A percentile compares a stretch with the other conserved stretches of the same genome.
Conservation (phyloP, 2,329 filamentous ascomycete genomes). For the Sclerotinia trifoliorum region DNA sequence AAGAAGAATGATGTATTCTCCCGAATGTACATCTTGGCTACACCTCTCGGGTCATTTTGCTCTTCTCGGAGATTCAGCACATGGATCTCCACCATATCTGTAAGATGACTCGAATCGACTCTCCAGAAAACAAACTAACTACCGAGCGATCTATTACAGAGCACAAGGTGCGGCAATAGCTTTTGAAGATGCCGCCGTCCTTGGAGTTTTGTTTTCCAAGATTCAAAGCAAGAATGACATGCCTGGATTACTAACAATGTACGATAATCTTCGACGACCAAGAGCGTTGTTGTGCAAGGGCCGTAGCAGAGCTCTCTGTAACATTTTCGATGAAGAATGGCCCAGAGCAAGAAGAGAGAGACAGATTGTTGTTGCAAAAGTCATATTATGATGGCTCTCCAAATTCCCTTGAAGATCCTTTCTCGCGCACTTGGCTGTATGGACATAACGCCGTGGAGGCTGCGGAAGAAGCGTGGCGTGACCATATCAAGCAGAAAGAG, state of each 20-base stretch:
- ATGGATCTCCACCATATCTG: conserved; percentile 4
- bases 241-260: conserved; percentile 49
- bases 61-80: neutral
- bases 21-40: neutral
- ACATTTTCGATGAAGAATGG: conserved; percentile 22
- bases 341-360: conserved; percentile 18
- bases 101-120: neutral
- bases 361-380: conserved; percentile 24
- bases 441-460: conserved; percentile 55
- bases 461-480: neutral
- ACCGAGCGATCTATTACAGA: conserved; percentile 30
- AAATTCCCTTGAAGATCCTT: conserved; percentile 51
- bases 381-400: conserved; percentile 27
- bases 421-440: conserved; percentile 61
- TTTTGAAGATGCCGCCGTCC: conserved; percentile 60
- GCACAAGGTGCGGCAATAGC: conserved; percentile 64
- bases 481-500: neutral
- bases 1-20: conserved; percentile 5
- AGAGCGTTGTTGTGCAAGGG: conserved; percentile 41
- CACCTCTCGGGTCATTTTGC: neutral
- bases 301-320: neutral
- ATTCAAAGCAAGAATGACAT: conserved; percentile 48
- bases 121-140: neutral
- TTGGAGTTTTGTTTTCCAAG: conserved; percentile 50
- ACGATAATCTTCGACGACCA: conserved; percentile 56